These are phyloP conservation scores for Rutstroemia sp. DNA, from an alignment of 2,329 filamentous ascomycete species.

Conservation along the genomic window DNA sequence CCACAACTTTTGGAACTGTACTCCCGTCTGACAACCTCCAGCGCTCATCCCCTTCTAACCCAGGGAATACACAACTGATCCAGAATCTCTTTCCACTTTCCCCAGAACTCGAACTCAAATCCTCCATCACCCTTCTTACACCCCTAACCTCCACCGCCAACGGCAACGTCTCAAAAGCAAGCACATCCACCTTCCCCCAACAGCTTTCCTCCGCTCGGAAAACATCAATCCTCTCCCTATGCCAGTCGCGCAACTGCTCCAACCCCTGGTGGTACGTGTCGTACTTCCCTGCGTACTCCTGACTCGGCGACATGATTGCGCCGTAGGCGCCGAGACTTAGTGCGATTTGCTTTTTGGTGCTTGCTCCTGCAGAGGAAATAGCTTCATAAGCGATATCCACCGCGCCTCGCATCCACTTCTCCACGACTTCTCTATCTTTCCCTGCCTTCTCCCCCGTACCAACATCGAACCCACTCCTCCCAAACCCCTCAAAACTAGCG, in stretches of 20 bases:
- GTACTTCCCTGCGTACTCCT: constrained; percentile 59
- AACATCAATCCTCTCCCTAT: constrained; percentile 44
- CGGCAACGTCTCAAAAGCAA: constrained; percentile 62
- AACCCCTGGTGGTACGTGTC: constrained; percentile 40
- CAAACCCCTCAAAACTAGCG: constrained; percentile 49
- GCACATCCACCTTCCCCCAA: constrained; percentile 37
- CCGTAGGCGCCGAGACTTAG: constrained; percentile 61
- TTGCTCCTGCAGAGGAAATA: constrained; percentile 14
- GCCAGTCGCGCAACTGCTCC: constrained; percentile 46
- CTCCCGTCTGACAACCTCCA: constrained; percentile 51
- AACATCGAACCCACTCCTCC: constrained; percentile 1
- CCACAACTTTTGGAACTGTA: constrained; percentile 36
- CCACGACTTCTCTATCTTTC: constrained; percentile 30
- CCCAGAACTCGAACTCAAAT: background rate
- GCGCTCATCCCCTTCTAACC: constrained; percentile 31
- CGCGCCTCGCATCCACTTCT: constrained; percentile 36
- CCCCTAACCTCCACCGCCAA: constrained; percentile 54
- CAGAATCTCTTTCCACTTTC: constrained; percentile 34
- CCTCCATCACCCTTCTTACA: constrained; percentile 35
- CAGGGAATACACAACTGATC: constrained; percentile 57
- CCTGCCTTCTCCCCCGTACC: background rate
- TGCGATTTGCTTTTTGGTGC: constrained; percentile 34
- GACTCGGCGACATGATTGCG: constrained; percentile 56
- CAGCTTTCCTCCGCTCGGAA: constrained; percentile 32
- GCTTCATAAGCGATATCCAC: constrained; percentile 32